Conservation (phyloP, 345 rosid genomes). For the Citrus maxima region DNA sequence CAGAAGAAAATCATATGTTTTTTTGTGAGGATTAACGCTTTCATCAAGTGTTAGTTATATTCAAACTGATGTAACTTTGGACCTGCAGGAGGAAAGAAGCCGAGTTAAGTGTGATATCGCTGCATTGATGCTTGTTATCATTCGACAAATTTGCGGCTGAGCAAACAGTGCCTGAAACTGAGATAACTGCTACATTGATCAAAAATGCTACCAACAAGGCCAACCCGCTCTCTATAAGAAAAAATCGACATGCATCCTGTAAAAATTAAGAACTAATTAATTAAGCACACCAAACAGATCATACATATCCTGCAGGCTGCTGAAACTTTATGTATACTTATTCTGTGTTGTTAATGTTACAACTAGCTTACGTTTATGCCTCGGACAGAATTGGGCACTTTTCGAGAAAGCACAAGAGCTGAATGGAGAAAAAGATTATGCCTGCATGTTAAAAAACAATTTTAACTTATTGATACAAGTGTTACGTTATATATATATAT, state of each 20-base stretch:
- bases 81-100: constrained; percentile 81
- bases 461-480: too few relatives aligned
- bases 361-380: constrained; percentile 42
- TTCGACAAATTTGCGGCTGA: constrained; percentile 22
- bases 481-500: too few relatives aligned
- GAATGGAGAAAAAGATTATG: constrained; percentile 54
- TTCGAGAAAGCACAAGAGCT: constrained; percentile 43
- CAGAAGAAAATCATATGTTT: neutral
- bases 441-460: constrained; percentile 18
- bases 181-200: constrained; percentile 53
- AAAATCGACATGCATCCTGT: constrained; percentile 62
- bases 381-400: constrained; percentile 43
- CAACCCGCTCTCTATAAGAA: constrained; percentile 58
- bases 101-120: constrained; percentile 52
- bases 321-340: neutral
- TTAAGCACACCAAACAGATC: neutral
- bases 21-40: neutral
- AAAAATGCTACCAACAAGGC: constrained; percentile 62
- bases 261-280: neutral
- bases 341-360: too few relatives aligned
- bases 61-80: neutral
- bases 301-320: neutral
- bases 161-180: constrained; percentile 62
- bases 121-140: constrained; percentile 29
- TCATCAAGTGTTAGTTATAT: neutral